Conservation (phyloP, 148 eudicot species). For the Selenicereus undatus region DNA sequence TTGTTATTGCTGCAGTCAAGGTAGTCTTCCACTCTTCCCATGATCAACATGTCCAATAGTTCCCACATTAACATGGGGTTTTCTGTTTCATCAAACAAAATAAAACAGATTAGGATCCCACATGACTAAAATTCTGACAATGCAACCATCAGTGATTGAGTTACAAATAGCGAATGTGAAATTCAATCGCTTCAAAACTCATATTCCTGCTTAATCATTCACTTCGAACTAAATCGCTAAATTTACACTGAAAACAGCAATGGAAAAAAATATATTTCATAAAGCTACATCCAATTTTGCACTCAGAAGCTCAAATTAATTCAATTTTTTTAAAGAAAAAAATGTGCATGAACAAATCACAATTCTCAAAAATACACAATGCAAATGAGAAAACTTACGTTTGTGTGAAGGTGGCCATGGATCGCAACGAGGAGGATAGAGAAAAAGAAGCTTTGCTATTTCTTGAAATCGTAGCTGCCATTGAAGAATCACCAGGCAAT, state of each 20-base stretch:
- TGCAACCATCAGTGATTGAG: neutral
- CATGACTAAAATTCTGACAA: too few relatives aligned
- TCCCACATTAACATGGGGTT: slow-evolving; percentile 95
- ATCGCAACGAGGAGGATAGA: slow-evolving; percentile 48
- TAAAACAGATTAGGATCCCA: too few relatives aligned
- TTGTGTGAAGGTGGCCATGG: slow-evolving; percentile 85
- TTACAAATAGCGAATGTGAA: neutral
- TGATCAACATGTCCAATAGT: slow-evolving; percentile 97
- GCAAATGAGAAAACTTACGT: slow-evolving; percentile 42
- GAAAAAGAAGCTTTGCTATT: slow-evolving; percentile 25
- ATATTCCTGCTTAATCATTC: neutral
- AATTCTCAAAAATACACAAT: neutral
- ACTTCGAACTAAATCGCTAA: too few relatives aligned
- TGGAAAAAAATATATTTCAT: neutral
- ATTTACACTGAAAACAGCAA: neutral
- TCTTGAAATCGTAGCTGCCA: slow-evolving; percentile 31
- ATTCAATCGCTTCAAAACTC: too few relatives aligned
- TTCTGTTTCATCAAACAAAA: slow-evolving; percentile 40
- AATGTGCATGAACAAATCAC: neutral
- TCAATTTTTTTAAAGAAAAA: neutral
- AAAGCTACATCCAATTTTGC: neutral
- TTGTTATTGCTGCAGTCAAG: slow-evolving; percentile 93
- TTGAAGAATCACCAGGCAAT: slow-evolving; percentile 31
- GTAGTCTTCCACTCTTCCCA: slow-evolving; percentile 97
- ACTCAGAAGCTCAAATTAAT: neutral